Conservation (phyloP, 768 basidiomycete species). For the Mycena haematopus region DNA sequence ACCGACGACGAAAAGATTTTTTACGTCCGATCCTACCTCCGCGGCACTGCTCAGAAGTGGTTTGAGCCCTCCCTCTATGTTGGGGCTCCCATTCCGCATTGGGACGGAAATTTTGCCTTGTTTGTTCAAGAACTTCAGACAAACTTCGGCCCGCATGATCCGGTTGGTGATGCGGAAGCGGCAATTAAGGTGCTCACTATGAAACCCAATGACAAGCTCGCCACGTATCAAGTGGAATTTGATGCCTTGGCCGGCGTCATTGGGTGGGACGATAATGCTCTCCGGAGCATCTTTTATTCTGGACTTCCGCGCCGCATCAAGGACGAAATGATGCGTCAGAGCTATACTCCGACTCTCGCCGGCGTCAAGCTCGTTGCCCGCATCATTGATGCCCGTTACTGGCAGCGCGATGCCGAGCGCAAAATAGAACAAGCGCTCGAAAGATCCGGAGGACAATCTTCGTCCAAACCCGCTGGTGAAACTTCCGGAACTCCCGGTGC, state of each 20-base stretch:
- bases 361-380: too few relatives aligned
- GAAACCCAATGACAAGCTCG: conserved; percentile 1
- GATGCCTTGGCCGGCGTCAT: conserved; percentile 11
- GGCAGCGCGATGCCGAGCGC: too few relatives aligned
- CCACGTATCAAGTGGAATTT: conserved; percentile 21
- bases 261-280: conserved; percentile 18
- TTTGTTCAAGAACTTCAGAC: not conserved
- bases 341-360: too few relatives aligned
- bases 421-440: too few relatives aligned
- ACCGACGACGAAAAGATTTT: conserved; percentile 4
- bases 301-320: too few relatives aligned
- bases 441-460: too few relatives aligned
- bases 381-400: too few relatives aligned
- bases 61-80: not conserved
- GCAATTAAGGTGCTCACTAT: not conserved
- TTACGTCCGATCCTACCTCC: not conserved
- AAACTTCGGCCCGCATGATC: conserved; percentile 10
- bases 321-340: too few relatives aligned
- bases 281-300: too few relatives aligned
- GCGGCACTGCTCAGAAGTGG: not conserved
- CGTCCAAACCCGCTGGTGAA: too few relatives aligned
- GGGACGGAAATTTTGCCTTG: too few relatives aligned
- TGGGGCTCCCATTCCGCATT: not conserved
- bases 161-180: conserved; percentile 8
- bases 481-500: too few relatives aligned